Evolutionary conservation across 192 early-diverging fungal species (phyloP).

Genomic region (Linnemannia zychae): DNA sequence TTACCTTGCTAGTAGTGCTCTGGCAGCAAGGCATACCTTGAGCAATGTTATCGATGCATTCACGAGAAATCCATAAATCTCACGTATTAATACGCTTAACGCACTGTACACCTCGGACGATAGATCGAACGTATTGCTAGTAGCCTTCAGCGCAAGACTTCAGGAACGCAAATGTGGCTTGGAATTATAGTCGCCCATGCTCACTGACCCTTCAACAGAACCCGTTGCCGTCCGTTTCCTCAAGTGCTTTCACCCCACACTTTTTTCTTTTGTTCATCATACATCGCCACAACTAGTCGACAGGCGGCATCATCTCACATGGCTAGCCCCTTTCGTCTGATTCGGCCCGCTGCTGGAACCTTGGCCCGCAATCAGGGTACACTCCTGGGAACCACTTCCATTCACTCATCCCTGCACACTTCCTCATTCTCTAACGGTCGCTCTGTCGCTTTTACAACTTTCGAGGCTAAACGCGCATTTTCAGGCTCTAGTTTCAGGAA

Average conservation of each 20-base stretch:
- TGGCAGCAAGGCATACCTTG: too few species aligned
- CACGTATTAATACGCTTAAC: too few species aligned
- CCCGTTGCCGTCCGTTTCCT: not conserved
- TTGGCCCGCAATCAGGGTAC: conserved; percentile 1
- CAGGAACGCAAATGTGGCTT: not conserved
- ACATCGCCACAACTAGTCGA: not conserved
- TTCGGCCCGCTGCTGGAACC: conserved; percentile 24
- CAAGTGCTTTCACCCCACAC: not conserved
- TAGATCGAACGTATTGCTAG: too few species aligned
- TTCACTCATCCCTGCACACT: not conserved
- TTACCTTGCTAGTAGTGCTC: too few species aligned
- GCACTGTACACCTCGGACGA: too few species aligned
- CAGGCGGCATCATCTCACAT: conserved; percentile 14
- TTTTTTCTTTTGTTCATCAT: not conserved
- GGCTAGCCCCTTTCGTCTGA: conserved; percentile 26
- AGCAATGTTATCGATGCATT: too few species aligned
- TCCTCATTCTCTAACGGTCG: conserved; percentile 13
- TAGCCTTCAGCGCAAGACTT: too few species aligned
- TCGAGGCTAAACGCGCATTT: conserved; percentile 16
- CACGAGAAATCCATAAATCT: too few species aligned
- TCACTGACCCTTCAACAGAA: not conserved
- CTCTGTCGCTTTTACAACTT: not conserved
- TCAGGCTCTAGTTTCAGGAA: conserved; percentile 3
- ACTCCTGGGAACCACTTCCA: not conserved
- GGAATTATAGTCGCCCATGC: not conserved